Base-by-base conservation (phyloP, 257 asterid species). In the Petunia secreta region DNA sequence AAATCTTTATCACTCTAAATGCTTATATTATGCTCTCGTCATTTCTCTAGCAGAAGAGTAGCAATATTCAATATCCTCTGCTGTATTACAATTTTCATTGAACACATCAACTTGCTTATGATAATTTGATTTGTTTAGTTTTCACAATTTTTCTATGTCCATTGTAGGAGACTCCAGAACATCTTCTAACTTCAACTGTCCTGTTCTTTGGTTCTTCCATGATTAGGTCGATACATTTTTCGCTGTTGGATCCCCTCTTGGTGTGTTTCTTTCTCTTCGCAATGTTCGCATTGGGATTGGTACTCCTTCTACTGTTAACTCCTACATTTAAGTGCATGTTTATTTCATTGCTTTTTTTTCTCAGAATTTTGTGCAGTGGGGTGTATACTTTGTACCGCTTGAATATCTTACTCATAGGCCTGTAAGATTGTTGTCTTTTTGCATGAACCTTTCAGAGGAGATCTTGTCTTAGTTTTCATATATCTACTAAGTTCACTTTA, bases 211-310 rank as follows among this genome's bases (percentile, higher is more conserved):
- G 40, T 69, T 44, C 63, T 80, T 78, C 79, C 84, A 76, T 71
- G 87, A 77, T 80, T 92, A 95, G 99, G 99, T 93, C 62, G 98
- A 95, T 85, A 93, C 98, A 75, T 96, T 91, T 87, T 96, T 92
- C 84, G 92, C 97, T n/a, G 99, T 86, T 82, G 99, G 99, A 37
- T 94, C 99, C 63, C 99, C 99, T 59, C 96, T 96, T 81, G 99
- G 98, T 58, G 97, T 96, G 77, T 96, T 96, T 83, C 98, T 96
- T 80, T 87, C 99, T 87, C 94, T 96, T 73, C 95, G 99, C 85
- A 96, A 93, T 84, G 84, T 91, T 86, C 98, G 99, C 71, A 86
- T 96, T 63, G 99, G 99, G 80, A 89, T 89, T 0, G 99, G 99
- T 95, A 92, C 86, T 87, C 80, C 75, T 79, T 57, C 43, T 48